These are phyloP conservation scores for Penicillium daleae DNA, from an alignment of 495 filamentous ascomycete species.

Conservation along the genomic window DNA sequence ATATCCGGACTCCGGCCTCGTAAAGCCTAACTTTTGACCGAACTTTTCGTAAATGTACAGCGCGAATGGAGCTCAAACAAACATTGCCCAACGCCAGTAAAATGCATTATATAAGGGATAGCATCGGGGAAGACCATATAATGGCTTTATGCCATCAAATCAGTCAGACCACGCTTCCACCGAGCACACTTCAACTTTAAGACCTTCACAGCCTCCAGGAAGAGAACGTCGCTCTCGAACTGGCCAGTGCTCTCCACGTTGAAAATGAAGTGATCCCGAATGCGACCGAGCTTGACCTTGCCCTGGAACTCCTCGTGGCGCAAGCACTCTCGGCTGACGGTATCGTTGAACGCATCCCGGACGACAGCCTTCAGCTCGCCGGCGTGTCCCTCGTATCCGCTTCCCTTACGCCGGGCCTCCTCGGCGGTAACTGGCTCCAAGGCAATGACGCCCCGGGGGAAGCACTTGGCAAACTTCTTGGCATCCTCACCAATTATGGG, in stretches of 20 bases:
- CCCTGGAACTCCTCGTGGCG: conserved; percentile 91
- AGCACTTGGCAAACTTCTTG: conserved; percentile 87
- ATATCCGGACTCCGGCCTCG: conserved; percentile 43
- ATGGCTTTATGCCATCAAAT: conserved; percentile 52
- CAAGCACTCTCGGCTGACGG: conserved; percentile 89
- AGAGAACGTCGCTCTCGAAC: conserved; percentile 85
- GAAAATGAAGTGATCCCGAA: conserved; percentile 97
- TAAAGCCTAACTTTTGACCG: conserved; percentile 41
- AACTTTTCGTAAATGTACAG: conserved; percentile 51
- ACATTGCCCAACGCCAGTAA: conserved; percentile 48
- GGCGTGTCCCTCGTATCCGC: conserved; percentile 70
- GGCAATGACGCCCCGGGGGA: conserved; percentile 85
- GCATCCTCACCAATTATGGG: conserved; percentile 88
- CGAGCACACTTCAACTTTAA: conserved; percentile 76
- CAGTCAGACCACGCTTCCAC: conserved; percentile 64
- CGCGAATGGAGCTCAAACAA: conserved; percentile 32
- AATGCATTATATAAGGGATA: conserved; percentile 46
- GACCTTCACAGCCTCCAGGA: conserved; percentile 82
- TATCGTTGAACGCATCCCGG: conserved; percentile 79
- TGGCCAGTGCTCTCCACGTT: conserved; percentile 93
- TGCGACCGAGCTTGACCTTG: conserved; percentile 90
- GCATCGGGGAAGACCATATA: conserved; percentile 14
- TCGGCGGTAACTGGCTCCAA: conserved; percentile 70
- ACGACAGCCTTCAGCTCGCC: conserved; percentile 87
- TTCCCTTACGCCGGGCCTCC: conserved; percentile 63